Percentiles rank a stretch among this genome's conserved stretches.
Evolutionary conservation across 306 rosid species (phyloP).

Genomic region (Vigna nakashimae): DNA sequence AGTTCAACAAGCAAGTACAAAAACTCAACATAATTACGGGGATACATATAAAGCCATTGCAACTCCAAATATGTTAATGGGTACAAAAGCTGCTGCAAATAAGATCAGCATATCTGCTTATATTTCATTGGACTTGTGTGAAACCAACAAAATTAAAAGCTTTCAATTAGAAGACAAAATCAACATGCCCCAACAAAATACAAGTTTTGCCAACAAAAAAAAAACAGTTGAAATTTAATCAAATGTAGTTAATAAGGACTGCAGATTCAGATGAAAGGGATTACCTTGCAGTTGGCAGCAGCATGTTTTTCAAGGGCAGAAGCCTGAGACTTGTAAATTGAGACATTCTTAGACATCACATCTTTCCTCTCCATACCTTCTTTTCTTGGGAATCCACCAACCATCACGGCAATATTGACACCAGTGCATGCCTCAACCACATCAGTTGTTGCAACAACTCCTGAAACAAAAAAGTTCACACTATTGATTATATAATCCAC

Average conservation of each 20-base stretch:
- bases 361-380: constrained; percentile 99
- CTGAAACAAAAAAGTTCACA: constrained; percentile 51
- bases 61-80: not conserved
- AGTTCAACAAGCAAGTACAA: constrained; percentile 13
- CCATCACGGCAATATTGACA: constrained; percentile 89
- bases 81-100: not conserved
- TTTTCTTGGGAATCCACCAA: constrained; percentile 99
- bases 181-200: not conserved
- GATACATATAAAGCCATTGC: no score
- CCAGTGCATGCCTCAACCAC: constrained; percentile 97
- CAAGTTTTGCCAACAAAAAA: not conserved
- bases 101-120: not conserved
- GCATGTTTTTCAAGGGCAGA: constrained; percentile 95
- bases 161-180: not conserved
- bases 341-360: constrained; percentile 93
- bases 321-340: constrained; percentile 96
- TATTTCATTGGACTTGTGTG: not conserved
- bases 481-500: not conserved
- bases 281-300: constrained; percentile 95
- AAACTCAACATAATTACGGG: not conserved
- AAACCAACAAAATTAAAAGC: constrained; percentile 5
- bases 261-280: not conserved
- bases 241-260: not conserved
- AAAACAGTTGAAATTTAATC: not conserved
- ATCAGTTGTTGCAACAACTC: constrained; percentile 99